Evolutionary conservation across 148 eudicot genomes (phyloP), one percentile per base, ranked within the genome.

Genomic region (Fagopyrum homotropicum): DNA sequence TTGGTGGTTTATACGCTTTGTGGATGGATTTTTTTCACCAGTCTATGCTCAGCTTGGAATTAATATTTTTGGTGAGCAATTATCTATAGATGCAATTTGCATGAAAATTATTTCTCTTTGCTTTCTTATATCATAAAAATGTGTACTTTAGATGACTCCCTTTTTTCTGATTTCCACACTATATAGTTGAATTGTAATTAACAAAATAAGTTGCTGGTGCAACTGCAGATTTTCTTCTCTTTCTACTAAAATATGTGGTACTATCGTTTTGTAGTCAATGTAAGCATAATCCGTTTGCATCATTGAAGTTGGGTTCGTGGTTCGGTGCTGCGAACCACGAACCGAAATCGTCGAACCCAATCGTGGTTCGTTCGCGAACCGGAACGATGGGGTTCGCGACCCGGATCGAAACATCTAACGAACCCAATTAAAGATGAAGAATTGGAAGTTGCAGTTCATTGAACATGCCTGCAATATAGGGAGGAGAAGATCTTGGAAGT

Each of bases 1-100:
- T 73, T 91, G 93, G 89, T 91, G 97, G 97, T 91, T 91, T 76
- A 91, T 91, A 79, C 93, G 84, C 82, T 88, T 91, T 72, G 97
- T 91, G 75, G 97, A 91, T 79, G 97, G 97, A 3, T 86, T 91
- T 78, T 91, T 89, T 85, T 91, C 97, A 75, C 97, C 97, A 29
- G 89, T 91, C 55, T 91, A 91, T 80, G 91, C 88, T 72, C 93
- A 91, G 69, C 93, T 91, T 77, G 97, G 97, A 80, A 91, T 91
- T 73, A 76, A 89, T 79, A 86, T 91, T 11, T 91, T 91, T 79
- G 97, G 97, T 91, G 82, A 81, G 91, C 55, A 40, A 72, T 60
- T 73, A 61, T 61, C 16, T 29, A 61, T 10, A 61, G 9, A 61
- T 29, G 30, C 68, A 61, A 4, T 63, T 4, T 69, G 44, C 55